Evolutionary conservation across 2,329 filamentous ascomycete species (phyloP), one percentile per base, ranked within the genome.

Genomic region (Penicillium glabrum): DNA sequence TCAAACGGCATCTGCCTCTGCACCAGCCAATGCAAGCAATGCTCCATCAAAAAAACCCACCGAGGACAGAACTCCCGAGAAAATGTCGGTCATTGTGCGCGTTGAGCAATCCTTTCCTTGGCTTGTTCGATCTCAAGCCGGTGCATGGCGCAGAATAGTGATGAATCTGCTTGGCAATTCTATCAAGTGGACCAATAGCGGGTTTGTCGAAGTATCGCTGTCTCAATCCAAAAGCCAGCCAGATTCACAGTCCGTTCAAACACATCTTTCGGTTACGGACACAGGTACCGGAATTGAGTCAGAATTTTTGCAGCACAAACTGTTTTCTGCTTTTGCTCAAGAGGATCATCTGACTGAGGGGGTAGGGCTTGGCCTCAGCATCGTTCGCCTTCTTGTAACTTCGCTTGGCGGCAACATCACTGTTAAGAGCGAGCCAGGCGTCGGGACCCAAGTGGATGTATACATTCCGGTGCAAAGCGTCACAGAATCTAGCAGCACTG

Each of bases 251-350:
- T 46, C 51, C 0, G 51, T 61, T 1, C 31, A 66, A 19, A 67
- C 69, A 1, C 63, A 70, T 29, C 62, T 83, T 1, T 80, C 75
- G 0, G 79, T 90, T 1, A 76, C 75, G 0, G 87, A 90, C 59
- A 86, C 86, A 0, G 87, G 87, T 1, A 78, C 78, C 24, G 87
- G 87, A 0, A 90, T 90, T 21, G 78, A 79, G 0, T 71, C 80
- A 0, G 81, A 87, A 1, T 90, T 83, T 61, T 73, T 89, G 1
- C 74, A 78, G 26, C 79, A 83, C 16, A 78, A 79, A 7, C 69
- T 89, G 0, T 89, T 86, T 64, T 80, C 79, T 0, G 83, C 86
- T 0, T 89, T 89, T 58, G 72, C 79, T 0, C 87, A 89, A 60
- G 87, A 89, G 63, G 79, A 86, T 35, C 66, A 75, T 0, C 69